Evolutionary conservation across 768 basidiomycete species (phyloP).

Genomic region (Boletus rufocinnamomeus): DNA sequence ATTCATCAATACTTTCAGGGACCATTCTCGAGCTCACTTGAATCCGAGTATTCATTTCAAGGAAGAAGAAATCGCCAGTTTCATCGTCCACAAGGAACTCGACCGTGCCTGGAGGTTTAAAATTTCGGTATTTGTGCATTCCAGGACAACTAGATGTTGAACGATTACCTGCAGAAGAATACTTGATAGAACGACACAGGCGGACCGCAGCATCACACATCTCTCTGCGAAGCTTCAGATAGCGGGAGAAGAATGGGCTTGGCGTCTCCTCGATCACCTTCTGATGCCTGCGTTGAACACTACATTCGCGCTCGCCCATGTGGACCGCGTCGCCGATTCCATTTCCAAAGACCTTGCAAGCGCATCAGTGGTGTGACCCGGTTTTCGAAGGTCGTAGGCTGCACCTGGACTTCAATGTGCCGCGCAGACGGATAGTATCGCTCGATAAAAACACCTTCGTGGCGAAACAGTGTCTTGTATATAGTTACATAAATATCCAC

Average conservation of each 20-base stretch:
- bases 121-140: background rate
- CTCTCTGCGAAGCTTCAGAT: conserved; percentile 45
- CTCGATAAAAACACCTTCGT: conserved; percentile 59
- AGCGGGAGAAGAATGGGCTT: conserved; percentile 53
- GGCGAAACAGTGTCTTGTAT: conserved; percentile 47
- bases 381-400: background rate
- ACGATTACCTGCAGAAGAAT: conserved; percentile 56
- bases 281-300: conserved; percentile 67
- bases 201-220: conserved; percentile 57
- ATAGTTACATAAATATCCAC: background rate
- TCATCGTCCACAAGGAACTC: conserved; percentile 64
- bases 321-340: conserved; percentile 58
- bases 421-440: conserved; percentile 54
- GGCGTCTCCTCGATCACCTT: conserved; percentile 74
- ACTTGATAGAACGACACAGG: conserved; percentile 50
- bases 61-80: conserved; percentile 59
- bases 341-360: conserved; percentile 63
- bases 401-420: conserved; percentile 68
- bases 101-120: conserved; percentile 50
- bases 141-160: background rate
- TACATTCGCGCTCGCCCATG: conserved; percentile 72
- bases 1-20: background rate
- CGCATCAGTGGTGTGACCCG: conserved; percentile 4
- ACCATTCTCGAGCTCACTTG: conserved; percentile 38
- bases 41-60: conserved; percentile 73